A percentile compares a stretch with the other conserved stretches of the same genome.
Evolutionary conservation across 169 alveolate genomes (phyloP).

Genomic region (Plasmodium cynomolgi): DNA sequence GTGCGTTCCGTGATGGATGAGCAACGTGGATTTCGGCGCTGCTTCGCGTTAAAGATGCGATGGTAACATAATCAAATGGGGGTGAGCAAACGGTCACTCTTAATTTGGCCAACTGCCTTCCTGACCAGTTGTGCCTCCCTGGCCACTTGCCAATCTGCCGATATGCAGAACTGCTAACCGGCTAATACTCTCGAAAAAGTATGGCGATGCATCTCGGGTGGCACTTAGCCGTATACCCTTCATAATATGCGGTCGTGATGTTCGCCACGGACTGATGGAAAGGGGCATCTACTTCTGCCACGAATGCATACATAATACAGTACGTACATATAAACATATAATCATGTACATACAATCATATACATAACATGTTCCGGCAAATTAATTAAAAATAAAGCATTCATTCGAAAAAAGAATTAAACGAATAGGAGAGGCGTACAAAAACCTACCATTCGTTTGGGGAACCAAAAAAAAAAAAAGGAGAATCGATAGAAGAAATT

Average conservation of each 20-base stretch:
- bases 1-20: background rate
- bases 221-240: background rate
- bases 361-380: background rate
- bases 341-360: background rate
- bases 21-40: background rate
- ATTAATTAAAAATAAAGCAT: background rate
- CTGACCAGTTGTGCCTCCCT: background rate
- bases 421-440: background rate
- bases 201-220: background rate
- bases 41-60: background rate
- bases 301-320: background rate
- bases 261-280: background rate
- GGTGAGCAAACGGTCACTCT: background rate
- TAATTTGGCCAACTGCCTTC: background rate
- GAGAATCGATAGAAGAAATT: background rate
- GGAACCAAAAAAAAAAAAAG: background rate
- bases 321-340: background rate
- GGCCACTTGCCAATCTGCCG: background rate
- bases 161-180: background rate
- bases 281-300: background rate
- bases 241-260: background rate
- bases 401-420: background rate
- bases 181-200: background rate
- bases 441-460: background rate
- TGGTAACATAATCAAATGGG: background rate